These are phyloP conservation scores for Alternaria dauci DNA, from an alignment of 2,329 filamentous ascomycete genomes.

Conservation along the genomic window DNA sequence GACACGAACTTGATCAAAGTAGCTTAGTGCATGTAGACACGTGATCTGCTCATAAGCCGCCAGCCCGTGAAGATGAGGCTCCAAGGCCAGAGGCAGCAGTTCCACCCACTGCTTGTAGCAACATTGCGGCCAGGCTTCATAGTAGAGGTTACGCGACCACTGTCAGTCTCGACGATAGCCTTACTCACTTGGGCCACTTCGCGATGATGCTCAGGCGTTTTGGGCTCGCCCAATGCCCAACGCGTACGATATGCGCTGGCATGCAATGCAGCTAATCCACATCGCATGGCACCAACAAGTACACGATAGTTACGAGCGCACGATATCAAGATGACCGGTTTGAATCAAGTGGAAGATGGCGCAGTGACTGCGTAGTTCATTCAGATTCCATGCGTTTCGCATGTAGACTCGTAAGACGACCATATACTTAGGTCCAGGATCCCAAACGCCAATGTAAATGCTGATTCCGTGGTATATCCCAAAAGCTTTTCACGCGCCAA, in stretches of 20 bases:
- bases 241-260: conserved; percentile 4
- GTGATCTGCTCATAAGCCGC: background rate
- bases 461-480: conserved; percentile 31
- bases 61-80: background rate
- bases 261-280: background rate
- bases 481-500: conserved; percentile 22
- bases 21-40: background rate
- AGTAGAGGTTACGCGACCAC: background rate
- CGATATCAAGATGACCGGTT: background rate
- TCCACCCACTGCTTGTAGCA: background rate
- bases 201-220: background rate
- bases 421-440: conserved; percentile 17
- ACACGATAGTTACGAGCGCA: background rate
- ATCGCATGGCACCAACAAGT: background rate
- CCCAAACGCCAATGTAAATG: conserved; percentile 36
- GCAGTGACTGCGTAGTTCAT: conserved; percentile 10
- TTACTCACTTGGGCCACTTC: background rate
- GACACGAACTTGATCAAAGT: background rate
- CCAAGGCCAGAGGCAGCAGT: background rate
- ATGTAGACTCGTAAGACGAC: conserved; percentile 25
- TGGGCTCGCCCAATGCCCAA: background rate
- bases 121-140: background rate
- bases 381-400: conserved; percentile 18
- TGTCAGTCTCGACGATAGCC: background rate
- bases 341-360: background rate